Percentiles rank a stretch among this genome's conserved stretches.
phyloP scores from a whole-genome alignment of 2,329 filamentous ascomycete genomes.

The Scedosporium boydii region DNA sequence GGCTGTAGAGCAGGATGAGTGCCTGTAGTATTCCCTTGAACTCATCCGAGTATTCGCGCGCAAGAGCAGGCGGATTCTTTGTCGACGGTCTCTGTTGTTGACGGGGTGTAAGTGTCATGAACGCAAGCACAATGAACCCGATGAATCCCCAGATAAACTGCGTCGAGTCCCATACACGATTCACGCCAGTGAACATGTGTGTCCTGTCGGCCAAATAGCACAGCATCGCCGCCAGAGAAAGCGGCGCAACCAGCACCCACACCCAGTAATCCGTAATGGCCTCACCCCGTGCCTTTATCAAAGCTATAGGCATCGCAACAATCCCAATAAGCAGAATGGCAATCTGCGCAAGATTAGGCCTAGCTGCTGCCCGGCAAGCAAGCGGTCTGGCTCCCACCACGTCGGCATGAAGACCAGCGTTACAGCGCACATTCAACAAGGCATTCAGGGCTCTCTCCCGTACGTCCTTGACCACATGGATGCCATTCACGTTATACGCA shows the following conservation, averaged over 20 bases:
- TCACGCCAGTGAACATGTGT: constrained; percentile 6
- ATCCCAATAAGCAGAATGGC: constrained; percentile 16
- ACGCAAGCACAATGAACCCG: background rate
- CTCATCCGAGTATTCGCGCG: constrained; percentile 50
- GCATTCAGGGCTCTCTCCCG: constrained; percentile 34
- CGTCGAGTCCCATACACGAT: constrained; percentile 2
- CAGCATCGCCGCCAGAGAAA: background rate
- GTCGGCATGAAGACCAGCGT: constrained; percentile 20
- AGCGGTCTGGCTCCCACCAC: constrained; percentile 12
- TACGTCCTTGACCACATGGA: constrained; percentile 33
- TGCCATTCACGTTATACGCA: constrained; percentile 31
- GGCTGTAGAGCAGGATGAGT: constrained; percentile 43
- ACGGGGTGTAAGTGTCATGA: background rate
- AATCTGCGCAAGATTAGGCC: constrained; percentile 8
- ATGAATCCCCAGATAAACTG: background rate
- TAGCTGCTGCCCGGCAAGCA: constrained; percentile 5
- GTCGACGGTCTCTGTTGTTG: background rate
- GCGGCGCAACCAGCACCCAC: background rate
- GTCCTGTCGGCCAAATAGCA: constrained; percentile 7
- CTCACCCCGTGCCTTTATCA: background rate
- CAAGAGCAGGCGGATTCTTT: constrained; percentile 23
- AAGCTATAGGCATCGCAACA: constrained; percentile 17
- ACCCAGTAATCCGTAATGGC: background rate
- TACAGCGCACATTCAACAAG: constrained; percentile 45
- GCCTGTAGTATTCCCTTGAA: constrained; percentile 60